phyloP scores from a whole-genome alignment of 2,329 filamentous ascomycete genomes.

The Cladophialophora carrionii region DNA sequence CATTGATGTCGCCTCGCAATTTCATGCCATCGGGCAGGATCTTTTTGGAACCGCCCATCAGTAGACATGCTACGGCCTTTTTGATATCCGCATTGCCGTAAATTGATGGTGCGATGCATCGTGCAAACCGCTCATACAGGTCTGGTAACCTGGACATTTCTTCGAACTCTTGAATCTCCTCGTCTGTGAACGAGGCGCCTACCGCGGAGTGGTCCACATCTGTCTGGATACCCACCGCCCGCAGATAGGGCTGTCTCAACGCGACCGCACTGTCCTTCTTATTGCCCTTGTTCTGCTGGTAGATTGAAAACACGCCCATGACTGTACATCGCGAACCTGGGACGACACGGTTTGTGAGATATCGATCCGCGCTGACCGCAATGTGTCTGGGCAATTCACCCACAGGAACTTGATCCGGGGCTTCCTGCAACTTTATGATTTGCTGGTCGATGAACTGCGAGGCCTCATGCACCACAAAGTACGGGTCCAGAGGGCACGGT shows the following conservation, averaged over 20 bases:
- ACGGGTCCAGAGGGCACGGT: conserved; percentile 89
- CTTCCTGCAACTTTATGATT: conserved; percentile 96
- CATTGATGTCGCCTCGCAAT: conserved; percentile 95
- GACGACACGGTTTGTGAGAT: conserved; percentile 92
- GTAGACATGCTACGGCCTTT: conserved; percentile 89
- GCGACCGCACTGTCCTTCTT: conserved; percentile 81
- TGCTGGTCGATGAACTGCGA: conserved; percentile 97
- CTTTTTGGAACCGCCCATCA: conserved; percentile 96
- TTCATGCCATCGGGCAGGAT: conserved; percentile 98
- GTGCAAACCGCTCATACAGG: conserved; percentile 86
- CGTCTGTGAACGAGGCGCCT: conserved; percentile 83
- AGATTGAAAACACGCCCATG: conserved; percentile 98
- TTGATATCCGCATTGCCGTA: conserved; percentile 97
- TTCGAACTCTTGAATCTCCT: conserved; percentile 94
- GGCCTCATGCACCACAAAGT: conserved; percentile 92
- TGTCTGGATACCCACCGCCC: conserved; percentile 88
- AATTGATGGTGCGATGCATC: conserved; percentile 95
- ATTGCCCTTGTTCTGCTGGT: conserved; percentile 82
- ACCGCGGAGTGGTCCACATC: conserved; percentile 89
- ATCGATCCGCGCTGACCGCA: conserved; percentile 92
- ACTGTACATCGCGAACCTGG: conserved; percentile 92
- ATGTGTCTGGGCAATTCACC: conserved; percentile 95
- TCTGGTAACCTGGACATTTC: conserved; percentile 89
- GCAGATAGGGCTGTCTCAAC: conserved; percentile 91
- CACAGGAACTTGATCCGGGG: conserved; percentile 94